Conservation (phyloP, 495 filamentous ascomycete genomes). For the Aspergillus steynii region DNA sequence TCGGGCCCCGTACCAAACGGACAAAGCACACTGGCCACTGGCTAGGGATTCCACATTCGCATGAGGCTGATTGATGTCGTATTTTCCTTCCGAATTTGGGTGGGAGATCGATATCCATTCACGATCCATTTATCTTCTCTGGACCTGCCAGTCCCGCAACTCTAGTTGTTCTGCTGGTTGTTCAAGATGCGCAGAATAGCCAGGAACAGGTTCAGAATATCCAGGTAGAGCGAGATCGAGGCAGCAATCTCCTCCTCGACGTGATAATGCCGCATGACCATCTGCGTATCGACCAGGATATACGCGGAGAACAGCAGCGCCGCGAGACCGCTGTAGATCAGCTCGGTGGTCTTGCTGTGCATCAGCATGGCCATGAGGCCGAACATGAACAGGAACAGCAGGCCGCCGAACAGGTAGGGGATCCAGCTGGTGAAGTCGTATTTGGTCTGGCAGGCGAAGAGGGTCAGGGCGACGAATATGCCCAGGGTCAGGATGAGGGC, state of each 20-base stretch:
- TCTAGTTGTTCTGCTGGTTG: slow-evolving; percentile 79
- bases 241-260: slow-evolving; percentile 99
- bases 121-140: no score
- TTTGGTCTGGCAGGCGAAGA: slow-evolving; percentile 96
- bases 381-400: slow-evolving; percentile 90
- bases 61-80: no score
- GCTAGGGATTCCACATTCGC: no score
- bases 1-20: no score
- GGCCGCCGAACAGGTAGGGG: slow-evolving; percentile 86
- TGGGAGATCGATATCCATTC: no score
- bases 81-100: no score
- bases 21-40: no score
- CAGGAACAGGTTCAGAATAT: slow-evolving; percentile 96
- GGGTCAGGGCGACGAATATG: slow-evolving; percentile 88
- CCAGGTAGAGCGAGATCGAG: slow-evolving; percentile 90
- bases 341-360: slow-evolving; percentile 75
- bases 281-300: slow-evolving; percentile 93
- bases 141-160: background rate
- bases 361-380: slow-evolving; percentile 88
- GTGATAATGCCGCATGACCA: slow-evolving; percentile 92
- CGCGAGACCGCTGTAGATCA: slow-evolving; percentile 76
- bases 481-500: slow-evolving; percentile 87
- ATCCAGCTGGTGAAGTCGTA: slow-evolving; percentile 98
- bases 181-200: slow-evolving; percentile 90
- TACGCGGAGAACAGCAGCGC: slow-evolving; percentile 92